phyloP scores from a whole-genome alignment of 192 early-diverging fungal genomes.

The Rhizoclosmatium sp. region DNA sequence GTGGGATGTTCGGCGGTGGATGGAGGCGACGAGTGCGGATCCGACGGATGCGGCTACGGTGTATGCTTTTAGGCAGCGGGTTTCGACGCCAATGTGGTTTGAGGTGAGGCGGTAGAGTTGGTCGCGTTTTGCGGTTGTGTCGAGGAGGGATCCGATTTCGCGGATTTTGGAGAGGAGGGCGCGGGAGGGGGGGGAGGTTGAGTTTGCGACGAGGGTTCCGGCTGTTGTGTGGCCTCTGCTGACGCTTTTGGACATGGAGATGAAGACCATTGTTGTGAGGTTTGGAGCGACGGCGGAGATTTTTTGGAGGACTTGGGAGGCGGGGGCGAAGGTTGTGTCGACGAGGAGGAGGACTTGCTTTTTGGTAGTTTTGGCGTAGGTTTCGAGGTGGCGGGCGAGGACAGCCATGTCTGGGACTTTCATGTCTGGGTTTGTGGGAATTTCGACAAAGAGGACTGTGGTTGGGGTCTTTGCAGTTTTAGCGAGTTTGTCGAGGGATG shows the following conservation, averaged over 20 bases:
- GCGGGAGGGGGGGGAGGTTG: background rate
- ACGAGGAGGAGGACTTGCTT: conserved; percentile 2
- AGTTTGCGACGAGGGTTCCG: conserved; percentile 2
- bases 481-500: background rate
- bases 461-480: conserved; percentile 9
- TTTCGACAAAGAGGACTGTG: conserved; percentile 14
- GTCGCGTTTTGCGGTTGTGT: conserved; percentile 1
- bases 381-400: background rate
- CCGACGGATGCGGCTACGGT: background rate
- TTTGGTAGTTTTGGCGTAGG: background rate
- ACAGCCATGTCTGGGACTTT: conserved; percentile 6
- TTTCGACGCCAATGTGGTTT: conserved; percentile 3
- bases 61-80: background rate
- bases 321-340: conserved; percentile 8
- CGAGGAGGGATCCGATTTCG: background rate
- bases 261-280: conserved; percentile 2
- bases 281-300: background rate
- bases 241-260: background rate
- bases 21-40: background rate
- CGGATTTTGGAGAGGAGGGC: background rate
- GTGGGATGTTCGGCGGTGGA: background rate
- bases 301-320: conserved; percentile 7
- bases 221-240: background rate
- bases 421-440: conserved; percentile 9
- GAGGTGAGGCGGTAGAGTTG: background rate